Evolutionary conservation across 192 early-diverging fungal genomes (phyloP), one percentile per base, ranked within the genome.

Genomic region (Coemansia sp.): DNA sequence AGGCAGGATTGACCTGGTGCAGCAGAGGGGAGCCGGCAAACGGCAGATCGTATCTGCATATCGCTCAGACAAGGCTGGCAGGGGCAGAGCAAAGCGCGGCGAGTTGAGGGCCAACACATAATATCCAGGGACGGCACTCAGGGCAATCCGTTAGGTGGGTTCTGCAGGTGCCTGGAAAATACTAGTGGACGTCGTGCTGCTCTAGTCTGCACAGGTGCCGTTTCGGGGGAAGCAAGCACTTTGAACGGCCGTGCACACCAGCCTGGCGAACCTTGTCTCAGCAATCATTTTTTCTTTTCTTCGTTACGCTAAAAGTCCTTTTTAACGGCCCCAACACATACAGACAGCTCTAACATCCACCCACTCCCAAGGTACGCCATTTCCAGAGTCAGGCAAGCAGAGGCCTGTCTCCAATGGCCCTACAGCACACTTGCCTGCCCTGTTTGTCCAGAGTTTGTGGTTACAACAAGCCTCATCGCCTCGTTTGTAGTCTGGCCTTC

Each of bases 41-140:
- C 10, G 55, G 55, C 34, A 67, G 21, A 67, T 67, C 56, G 42
- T 38, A 67, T 60, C 65, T 67, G 65, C 65, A 67, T 67, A 28
- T 35, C 56, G 34, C 20, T 58, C 56, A 9, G 35, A 18, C 33
- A 36, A 18, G 56, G 34, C 1, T 31, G 31, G 31, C 31, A 31
- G 31, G 31, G 31, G 31, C 31, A 31, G 31, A 31, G 31, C 56
- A 34, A 45, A 18, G 43, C 43, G 43, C 43, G 43, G 43, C 43
- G 43, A 45, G 43, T 45, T 45, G 43, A 45, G 43, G 43, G 20
- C 43, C 16, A 45, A n/a, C 18, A 8, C 43, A 45, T 45, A 20
- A 53, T 31, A 53, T 53, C 50, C 50, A 53, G 56, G 56, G 53
- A n/a, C 26, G 9, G 16, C 53, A 56, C 25, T 56, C 53, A 18